Percentiles rank a stretch among this genome's conserved stretches.
phyloP scores from a whole-genome alignment of 2,329 filamentous ascomycete species.

The Blumeria hordei region DNA sequence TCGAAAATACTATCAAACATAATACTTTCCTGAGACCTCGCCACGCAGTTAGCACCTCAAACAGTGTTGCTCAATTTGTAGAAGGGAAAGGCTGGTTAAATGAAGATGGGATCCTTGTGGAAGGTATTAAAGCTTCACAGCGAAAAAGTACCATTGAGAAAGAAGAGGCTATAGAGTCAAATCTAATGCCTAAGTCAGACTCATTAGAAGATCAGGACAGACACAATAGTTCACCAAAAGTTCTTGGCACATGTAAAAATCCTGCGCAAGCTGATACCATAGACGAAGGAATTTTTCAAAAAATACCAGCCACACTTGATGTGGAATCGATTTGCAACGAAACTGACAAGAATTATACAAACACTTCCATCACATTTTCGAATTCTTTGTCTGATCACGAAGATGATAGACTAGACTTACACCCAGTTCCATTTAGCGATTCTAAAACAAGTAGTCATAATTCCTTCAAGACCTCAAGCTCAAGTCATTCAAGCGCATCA shows the following conservation, averaged over 20 bases:
- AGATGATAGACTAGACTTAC: not conserved
- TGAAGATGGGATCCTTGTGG: slow-evolving; percentile 45
- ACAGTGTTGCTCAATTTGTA: slow-evolving; percentile 39
- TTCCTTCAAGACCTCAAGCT: not conserved
- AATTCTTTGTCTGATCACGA: not conserved
- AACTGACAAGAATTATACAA: not conserved
- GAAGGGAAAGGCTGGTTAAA: slow-evolving; percentile 81
- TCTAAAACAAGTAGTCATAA: not conserved
- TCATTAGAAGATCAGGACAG: not conserved
- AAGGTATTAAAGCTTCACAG: too few species aligned
- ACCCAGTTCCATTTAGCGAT: not conserved
- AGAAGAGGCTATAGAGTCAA: not conserved
- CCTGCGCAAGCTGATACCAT: not conserved
- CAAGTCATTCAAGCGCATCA: not conserved
- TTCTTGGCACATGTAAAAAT: not conserved
- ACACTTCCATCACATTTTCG: not conserved
- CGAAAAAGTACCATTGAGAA: not conserved
- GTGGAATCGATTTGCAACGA: too few species aligned
- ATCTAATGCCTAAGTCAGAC: not conserved
- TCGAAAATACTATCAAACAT: slow-evolving; percentile 60
- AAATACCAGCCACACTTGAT: not conserved
- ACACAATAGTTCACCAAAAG: not conserved
- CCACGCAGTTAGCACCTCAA: slow-evolving; percentile 19
- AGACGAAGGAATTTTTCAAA: not conserved
- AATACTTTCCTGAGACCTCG: slow-evolving; percentile 53